Base-by-base conservation (phyloP, 1,284 basidiomycete species). In the Boletellus deceptivus region DNA sequence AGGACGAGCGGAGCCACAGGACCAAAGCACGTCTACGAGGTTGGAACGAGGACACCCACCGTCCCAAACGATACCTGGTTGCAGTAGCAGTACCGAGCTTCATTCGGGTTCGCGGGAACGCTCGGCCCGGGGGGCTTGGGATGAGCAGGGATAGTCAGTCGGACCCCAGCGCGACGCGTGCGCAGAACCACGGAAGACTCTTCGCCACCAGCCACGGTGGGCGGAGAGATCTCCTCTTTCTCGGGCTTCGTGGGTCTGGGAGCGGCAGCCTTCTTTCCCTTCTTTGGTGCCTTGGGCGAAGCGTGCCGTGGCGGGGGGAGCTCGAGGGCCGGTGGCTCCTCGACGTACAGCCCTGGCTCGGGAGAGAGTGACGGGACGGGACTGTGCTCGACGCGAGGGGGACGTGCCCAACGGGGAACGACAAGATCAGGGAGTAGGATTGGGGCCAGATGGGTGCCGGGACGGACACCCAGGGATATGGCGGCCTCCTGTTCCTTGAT, bases 61-160 rank as follows among this genome's bases (percentile, higher is more conserved):
- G 84, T 81, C 60, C 89, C 90, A 63, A 80, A 90, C 13, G 85
- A 89, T 13, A 84, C 78, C 53, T 83, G 76, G 59, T 86, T 77
- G 65, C 91, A 93, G 69, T 82, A 86, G 62, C 90, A 93, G 69
- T 88, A 93, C 33, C 77, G 71, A 50, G 70, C 73, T 66, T 91
- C 86, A 46, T 73, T 73, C 3, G 76, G 72, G 55, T 79, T 71
- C 3, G 56, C 59, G 13, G 55, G 62, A 48, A 54, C 54, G 41
- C 53, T 53, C 40, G 63, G 63, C 34, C 48, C 54, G 18, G 46
- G 29, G 4, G 44, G 47, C 17, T 35, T 47, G 39, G 55, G 49
- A 55, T 63, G 58, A 53, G 69, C 54, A 58, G 73, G 74, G 43
- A 78, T 57, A 9, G 70, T 77, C 37, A 79, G 73, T 48, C 69